Evolutionary conservation across 805 yeast species (phyloP), one percentile per base, ranked within the genome.

Genomic region (Starmerella davenportii): DNA sequence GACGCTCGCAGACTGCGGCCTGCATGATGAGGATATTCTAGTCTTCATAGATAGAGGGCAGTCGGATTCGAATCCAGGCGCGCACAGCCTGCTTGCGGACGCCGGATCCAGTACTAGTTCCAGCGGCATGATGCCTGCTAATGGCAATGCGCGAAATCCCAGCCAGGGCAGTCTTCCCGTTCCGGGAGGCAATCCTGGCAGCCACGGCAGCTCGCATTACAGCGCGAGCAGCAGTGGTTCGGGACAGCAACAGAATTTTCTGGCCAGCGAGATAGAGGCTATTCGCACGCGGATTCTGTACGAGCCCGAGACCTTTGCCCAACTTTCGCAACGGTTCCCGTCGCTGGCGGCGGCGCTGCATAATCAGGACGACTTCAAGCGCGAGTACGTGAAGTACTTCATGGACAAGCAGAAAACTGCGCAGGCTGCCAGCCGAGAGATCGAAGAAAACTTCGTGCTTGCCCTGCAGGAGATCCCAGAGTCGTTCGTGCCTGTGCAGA

Each of bases 381-480:
- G 62, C 29, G 49, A 49, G 28, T 57, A 58, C 43, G 9, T 14
- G 19, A 29, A 29, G 19, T 17, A 29, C 19, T 29, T 29, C 32
- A 23, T 23, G 25, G 32, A 7, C 19, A 7, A 29, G 19, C 5
- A 29, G 19, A 7, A 29, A 7, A 7, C 8, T 29, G 19, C 32
- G 9, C 5, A 8, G 16, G 15, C 32, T 29, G 25, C 25, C 11
- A 8, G 11, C 49, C 72, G 71, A 48, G 79, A 74, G 30, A 74
- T 87, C 35, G 80, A 81, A 43, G 92, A 81, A 44, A 81, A 82
- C 52, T 63, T 79, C 64, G 66, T 72, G 34, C 65, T 72, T 45
- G 96, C 98, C 0, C 65, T 74, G 54, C 95, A 85, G 42, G 74
- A 76, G 38, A 72, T 87, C 4, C 98, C 99, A 0, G 99, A 90